A percentile compares a stretch with the other conserved stretches of the same genome.
These are phyloP conservation scores for Amanita muscaria DNA, from an alignment of 768 basidiomycete species.

Conservation along the genomic window DNA sequence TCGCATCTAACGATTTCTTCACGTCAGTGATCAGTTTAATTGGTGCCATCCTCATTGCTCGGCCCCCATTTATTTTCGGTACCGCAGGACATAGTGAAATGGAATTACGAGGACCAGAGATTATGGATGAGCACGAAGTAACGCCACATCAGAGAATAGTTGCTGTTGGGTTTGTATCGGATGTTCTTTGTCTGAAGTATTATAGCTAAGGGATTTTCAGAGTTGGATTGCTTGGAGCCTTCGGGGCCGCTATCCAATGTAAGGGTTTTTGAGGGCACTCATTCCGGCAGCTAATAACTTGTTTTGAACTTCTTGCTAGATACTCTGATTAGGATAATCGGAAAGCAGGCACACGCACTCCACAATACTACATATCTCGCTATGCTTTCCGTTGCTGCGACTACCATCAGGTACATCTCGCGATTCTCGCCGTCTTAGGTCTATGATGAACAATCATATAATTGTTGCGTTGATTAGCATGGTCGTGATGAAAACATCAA, in stretches of 20 bases:
- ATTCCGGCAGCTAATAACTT: too few relatives aligned
- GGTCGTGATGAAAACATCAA: constrained; percentile 26
- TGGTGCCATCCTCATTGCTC: constrained; percentile 76
- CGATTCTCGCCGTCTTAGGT: too few relatives aligned
- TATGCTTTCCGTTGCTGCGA: constrained; percentile 39
- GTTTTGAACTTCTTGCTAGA: too few relatives aligned
- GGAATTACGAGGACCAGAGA: background rate
- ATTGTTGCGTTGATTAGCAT: constrained; percentile 26
- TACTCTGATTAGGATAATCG: constrained; percentile 51
- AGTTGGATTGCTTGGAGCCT: constrained; percentile 52
- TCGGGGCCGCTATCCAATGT: constrained; percentile 64
- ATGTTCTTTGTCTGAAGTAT: background rate
- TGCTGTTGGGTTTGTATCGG: constrained; percentile 44
- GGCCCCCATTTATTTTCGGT: constrained; percentile 71
- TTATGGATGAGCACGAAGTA: constrained; percentile 3
- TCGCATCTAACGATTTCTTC: background rate
- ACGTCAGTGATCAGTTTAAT: constrained; percentile 49
- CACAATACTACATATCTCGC: constrained; percentile 68
- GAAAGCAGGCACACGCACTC: constrained; percentile 65
- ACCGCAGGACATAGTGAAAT: background rate
- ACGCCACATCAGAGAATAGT: constrained; percentile 33
- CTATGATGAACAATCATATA: too few relatives aligned
- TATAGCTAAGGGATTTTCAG: constrained; percentile 22
- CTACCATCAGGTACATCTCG: constrained; percentile 21
- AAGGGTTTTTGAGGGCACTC: constrained; percentile 24